Base-by-base conservation (phyloP, 2,329 filamentous ascomycete species). In the Tolypocladium paradoxum region DNA sequence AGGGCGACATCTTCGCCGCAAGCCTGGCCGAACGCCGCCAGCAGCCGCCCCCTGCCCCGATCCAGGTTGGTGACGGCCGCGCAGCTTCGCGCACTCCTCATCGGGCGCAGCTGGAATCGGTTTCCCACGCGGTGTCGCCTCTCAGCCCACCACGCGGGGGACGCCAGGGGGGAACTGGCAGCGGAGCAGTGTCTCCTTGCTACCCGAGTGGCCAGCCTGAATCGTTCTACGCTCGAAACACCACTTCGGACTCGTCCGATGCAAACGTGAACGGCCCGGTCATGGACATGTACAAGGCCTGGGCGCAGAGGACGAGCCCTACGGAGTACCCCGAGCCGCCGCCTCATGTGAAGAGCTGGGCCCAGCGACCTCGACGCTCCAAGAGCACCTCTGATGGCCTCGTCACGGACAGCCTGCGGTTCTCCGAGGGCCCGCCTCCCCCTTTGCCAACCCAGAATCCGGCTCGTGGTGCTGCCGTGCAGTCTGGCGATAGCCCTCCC, bases 11-110 rank as follows among this genome's bases (percentile, higher is more conserved):
- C 4, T 59, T 57, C 24, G 47, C 53, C 5, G 35, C 33, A 22
- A 66, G 52, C 47, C 53, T 70, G 33, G 66, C 66, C 38, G 61
- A 64, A 38, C 65, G 68, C 33, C 64, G 68, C 11, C 62, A 64
- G 20, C 62, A 57, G 33, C 56, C 52, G 4, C 54, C 60, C 0
- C 65, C 65, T 24, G 55, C 63, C 31, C 62, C 63, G 1, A 59
- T 69, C 29, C 57, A 62, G 7, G 58, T 67, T 7, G 55, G 54
- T 18, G 50, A 48, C n/a, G 33, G 47, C 20, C 56, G 51, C 20
- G 54, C 35, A 8, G 38, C 55, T 31, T 50, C 22, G 6, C 46
- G 49, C 6, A 48, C 34, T 11, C 56, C 56, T 18, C 57, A 52
- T 12, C 54, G 58, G 1, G 48, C 51, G n/a, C 54, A 57, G 11